A percentile compares a stretch with the other conserved stretches of the same genome.
Evolutionary conservation across 176 grass and related monocot species (phyloP).

Genomic region (Sorghum bicolor): DNA sequence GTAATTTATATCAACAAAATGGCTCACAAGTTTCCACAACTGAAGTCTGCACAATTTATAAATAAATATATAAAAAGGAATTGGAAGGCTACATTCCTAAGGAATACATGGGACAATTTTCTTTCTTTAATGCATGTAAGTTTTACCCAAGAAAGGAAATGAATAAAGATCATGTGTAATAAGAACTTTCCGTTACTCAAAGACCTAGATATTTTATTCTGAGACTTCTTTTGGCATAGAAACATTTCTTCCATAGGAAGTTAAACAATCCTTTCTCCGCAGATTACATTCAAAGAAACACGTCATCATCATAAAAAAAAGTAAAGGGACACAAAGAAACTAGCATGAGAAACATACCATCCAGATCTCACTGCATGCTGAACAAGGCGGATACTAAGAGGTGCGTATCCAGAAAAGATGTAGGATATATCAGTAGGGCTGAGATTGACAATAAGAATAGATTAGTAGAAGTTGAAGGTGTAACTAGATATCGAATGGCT

Average conservation of each 20-base stretch:
- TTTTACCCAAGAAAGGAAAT: neutral
- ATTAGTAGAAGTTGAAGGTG: slow-evolving; percentile 25
- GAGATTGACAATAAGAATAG: slow-evolving; percentile 46
- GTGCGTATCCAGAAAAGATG: slow-evolving; percentile 98
- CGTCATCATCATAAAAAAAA: neutral
- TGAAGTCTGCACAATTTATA: neutral
- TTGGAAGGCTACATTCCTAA: neutral
- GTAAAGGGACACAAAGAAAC: neutral
- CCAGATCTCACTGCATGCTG: slow-evolving; percentile 95
- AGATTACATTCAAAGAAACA: neutral
- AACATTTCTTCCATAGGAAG: neutral
- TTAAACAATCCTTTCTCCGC: neutral
- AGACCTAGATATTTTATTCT: neutral
- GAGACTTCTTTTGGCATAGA: neutral
- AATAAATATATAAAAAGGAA: slow-evolving; percentile 6
- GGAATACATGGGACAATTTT: neutral
- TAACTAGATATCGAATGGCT: neutral
- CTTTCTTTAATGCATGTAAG: neutral
- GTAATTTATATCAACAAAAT: neutral
- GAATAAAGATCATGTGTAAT: neutral
- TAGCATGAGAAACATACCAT: slow-evolving; percentile 53
- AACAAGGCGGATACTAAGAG: slow-evolving; percentile 95
- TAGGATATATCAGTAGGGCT: slow-evolving; percentile 93
- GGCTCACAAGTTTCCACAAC: neutral
- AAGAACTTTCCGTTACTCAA: neutral